Percentiles rank a stretch among this genome's conserved stretches.
Evolutionary conservation across 768 basidiomycete species (phyloP).

Genomic region (Coprinopsis marcescibilis): DNA sequence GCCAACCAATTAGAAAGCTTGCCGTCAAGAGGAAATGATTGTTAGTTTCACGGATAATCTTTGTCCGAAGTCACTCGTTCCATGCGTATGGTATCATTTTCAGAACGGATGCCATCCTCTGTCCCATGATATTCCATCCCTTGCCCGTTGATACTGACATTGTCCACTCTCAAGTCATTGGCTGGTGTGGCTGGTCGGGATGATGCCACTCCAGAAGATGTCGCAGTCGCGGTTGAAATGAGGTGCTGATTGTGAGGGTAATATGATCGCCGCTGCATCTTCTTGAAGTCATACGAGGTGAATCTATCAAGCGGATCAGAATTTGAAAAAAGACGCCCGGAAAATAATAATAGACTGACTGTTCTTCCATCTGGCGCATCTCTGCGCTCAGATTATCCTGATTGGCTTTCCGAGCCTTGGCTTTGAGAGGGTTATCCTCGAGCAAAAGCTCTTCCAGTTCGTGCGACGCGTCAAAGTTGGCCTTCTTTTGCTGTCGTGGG

Average conservation of each 20-base stretch:
- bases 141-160: slow-evolving; percentile 28
- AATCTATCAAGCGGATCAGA: slow-evolving; percentile 47
- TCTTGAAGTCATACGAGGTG: slow-evolving; percentile 86
- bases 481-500: slow-evolving; percentile 80
- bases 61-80: slow-evolving; percentile 42
- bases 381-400: slow-evolving; percentile 87
- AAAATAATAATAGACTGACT: slow-evolving; percentile 46
- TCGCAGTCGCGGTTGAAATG: slow-evolving; percentile 67
- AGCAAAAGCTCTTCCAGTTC: slow-evolving; percentile 93
- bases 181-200: slow-evolving; percentile 73
- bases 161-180: slow-evolving; percentile 42
- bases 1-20: too few relatives aligned
- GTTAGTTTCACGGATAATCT: neutral
- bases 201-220: slow-evolving; percentile 61
- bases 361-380: slow-evolving; percentile 98
- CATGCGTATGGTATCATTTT: slow-evolving; percentile 31
- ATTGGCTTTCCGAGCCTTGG: slow-evolving; percentile 84
- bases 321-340: slow-evolving; percentile 1
- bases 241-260: slow-evolving; percentile 80
- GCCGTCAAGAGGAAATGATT: too few relatives aligned
- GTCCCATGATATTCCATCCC: slow-evolving; percentile 37
- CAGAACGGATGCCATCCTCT: slow-evolving; percentile 24
- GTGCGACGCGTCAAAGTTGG: slow-evolving; percentile 98
- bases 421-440: slow-evolving; percentile 96
- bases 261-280: slow-evolving; percentile 87